Evolutionary conservation across 371 early-diverging fungal genomes (phyloP).

Genomic region (Apophysomyces variabilis): DNA sequence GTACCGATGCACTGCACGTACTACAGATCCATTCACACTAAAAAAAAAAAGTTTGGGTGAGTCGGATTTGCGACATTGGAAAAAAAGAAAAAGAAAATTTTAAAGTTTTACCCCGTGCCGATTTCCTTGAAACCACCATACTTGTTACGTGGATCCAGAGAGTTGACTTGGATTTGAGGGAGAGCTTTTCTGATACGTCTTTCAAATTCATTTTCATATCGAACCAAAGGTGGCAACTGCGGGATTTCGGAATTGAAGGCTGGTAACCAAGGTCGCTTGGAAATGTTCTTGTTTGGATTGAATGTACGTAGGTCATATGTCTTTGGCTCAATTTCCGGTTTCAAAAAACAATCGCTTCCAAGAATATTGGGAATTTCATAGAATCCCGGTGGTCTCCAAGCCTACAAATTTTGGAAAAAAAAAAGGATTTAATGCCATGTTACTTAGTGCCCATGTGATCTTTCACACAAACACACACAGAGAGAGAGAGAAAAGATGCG

Average conservation of each 20-base stretch:
- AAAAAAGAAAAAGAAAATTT: not conserved
- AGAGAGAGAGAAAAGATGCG: not conserved
- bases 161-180: slow-evolving; percentile 42
- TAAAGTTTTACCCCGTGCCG: slow-evolving; percentile 50
- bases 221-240: slow-evolving; percentile 42
- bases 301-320: slow-evolving; percentile 34
- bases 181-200: slow-evolving; percentile 46
- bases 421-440: slow-evolving; percentile 10
- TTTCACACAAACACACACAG: not conserved
- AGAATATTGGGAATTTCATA: slow-evolving; percentile 54
- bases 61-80: not conserved
- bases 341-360: slow-evolving; percentile 47
- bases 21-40: slow-evolving; percentile 57
- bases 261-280: slow-evolving; percentile 52
- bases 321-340: slow-evolving; percentile 41
- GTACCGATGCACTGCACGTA: slow-evolving; percentile 43
- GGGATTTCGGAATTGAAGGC: slow-evolving; percentile 46
- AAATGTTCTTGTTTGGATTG: slow-evolving; percentile 44
- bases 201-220: slow-evolving; percentile 49
- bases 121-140: slow-evolving; percentile 52
- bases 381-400: slow-evolving; percentile 50
- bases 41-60: slow-evolving; percentile 5
- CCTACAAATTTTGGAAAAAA: slow-evolving; percentile 21
- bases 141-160: slow-evolving; percentile 48
- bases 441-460: not conserved